These are phyloP conservation scores for Aspergillus hortae DNA, from an alignment of 2,329 filamentous ascomycete genomes.

Conservation along the genomic window DNA sequence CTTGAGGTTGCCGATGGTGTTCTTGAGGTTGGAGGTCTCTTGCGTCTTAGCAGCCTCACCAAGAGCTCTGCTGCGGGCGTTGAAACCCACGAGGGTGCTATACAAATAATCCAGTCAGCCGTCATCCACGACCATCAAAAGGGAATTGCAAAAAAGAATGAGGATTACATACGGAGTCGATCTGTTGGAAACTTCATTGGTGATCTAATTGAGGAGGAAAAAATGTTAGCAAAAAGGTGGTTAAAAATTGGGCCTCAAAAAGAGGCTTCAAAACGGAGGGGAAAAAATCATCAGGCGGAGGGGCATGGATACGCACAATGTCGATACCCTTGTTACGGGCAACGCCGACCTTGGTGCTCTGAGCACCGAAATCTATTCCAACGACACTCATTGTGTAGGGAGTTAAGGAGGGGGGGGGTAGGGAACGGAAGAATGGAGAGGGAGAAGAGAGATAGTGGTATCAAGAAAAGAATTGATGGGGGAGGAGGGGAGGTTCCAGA, in stretches of 20 bases:
- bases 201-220: slow-evolving; percentile 60
- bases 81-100: slow-evolving; percentile 91
- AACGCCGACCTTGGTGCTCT: slow-evolving; percentile 96
- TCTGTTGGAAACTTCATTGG: slow-evolving; percentile 98
- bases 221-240: slow-evolving; percentile 12
- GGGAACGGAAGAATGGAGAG: slow-evolving; percentile 19
- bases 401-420: slow-evolving; percentile 15
- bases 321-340: slow-evolving; percentile 98
- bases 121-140: not conserved
- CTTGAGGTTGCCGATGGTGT: slow-evolving; percentile 91
- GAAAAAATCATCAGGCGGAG: slow-evolving; percentile 5
- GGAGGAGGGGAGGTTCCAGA: slow-evolving; percentile 10
- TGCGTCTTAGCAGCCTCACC: slow-evolving; percentile 97
- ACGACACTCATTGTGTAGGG: slow-evolving; percentile 56
- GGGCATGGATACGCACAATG: slow-evolving; percentile 68
- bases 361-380: slow-evolving; percentile 90
- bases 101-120: slow-evolving; percentile 13
- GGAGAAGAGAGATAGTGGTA: slow-evolving; percentile 11
- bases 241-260: not conserved
- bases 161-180: slow-evolving; percentile 79
- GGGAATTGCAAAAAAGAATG: slow-evolving; percentile 9
- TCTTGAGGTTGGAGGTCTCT: slow-evolving; percentile 99
- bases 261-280: not conserved
- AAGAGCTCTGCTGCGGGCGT: slow-evolving; percentile 87
- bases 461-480: slow-evolving; percentile 7